Conservation (phyloP, 306 rosid species). For the Oxytropis ochrocephala region DNA sequence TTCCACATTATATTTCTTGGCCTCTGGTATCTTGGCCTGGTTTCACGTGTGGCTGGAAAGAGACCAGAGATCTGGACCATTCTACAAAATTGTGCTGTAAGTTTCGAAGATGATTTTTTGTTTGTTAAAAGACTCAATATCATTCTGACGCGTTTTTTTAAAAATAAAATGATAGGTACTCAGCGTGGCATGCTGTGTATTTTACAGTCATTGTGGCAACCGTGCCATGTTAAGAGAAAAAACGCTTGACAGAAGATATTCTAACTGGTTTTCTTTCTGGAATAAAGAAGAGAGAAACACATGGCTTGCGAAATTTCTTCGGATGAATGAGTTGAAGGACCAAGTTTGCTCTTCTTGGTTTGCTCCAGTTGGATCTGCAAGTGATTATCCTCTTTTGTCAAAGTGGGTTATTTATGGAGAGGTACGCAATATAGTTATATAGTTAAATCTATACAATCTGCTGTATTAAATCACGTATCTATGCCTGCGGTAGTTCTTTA, state of each 20-base stretch:
- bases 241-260: conserved; percentile 41
- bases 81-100: conserved; percentile 90
- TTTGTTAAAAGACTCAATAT: conserved; percentile 6
- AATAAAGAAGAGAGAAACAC: conserved; percentile 75
- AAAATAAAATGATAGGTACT: conserved; percentile 54
- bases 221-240: conserved; percentile 68
- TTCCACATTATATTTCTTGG: conserved; percentile 84
- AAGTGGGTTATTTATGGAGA: conserved; percentile 99
- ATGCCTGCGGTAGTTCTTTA: neutral
- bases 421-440: conserved; percentile 38
- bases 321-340: conserved; percentile 82
- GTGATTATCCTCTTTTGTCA: conserved; percentile 95
- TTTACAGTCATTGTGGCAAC: conserved; percentile 97
- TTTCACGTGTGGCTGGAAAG: conserved; percentile 97
- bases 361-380: conserved; percentile 96
- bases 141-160: conserved; percentile 22
- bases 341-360: conserved; percentile 98
- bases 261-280: conserved; percentile 69
- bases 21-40: conserved; percentile 93
- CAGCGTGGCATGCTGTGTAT: conserved; percentile 97
- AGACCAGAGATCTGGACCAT: conserved; percentile 79
- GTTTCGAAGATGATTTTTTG: conserved; percentile 21
- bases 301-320: conserved; percentile 74
- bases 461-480: neutral
- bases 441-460: neutral